Percentiles rank a stretch among this genome's conserved stretches.
Conservation (phyloP, 1,284 basidiomycete genomes). For the Agaricales sp. region DNA sequence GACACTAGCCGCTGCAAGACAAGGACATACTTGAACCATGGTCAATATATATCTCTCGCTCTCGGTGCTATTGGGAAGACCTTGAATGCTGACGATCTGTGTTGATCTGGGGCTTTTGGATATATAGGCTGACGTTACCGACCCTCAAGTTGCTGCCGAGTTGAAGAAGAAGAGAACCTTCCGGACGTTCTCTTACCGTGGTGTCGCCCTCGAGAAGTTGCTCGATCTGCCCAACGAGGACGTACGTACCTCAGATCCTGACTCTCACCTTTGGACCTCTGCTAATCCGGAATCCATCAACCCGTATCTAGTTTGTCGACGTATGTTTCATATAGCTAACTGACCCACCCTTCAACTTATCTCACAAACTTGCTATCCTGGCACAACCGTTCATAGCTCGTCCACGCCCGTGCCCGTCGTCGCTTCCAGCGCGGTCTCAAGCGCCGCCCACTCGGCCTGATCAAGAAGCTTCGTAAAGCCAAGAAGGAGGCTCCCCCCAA, state of each 20-base stretch:
- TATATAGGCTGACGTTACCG: conserved; percentile 74
- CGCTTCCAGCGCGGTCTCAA: conserved; percentile 99
- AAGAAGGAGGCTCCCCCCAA: conserved; percentile 98
- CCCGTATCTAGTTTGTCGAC: conserved; percentile 61
- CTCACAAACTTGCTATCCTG: conserved; percentile 5
- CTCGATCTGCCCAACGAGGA: conserved; percentile 95
- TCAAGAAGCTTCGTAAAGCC: conserved; percentile 99
- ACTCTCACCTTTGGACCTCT: conserved; percentile 1
- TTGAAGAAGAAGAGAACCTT: conserved; percentile 97
- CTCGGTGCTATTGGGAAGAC: too few relatives aligned
- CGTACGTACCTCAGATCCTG: conserved; percentile 41
- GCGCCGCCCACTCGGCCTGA: conserved; percentile 96
- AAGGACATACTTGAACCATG: neutral
- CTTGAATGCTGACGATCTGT: too few relatives aligned
- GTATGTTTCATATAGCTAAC: conserved; percentile 28
- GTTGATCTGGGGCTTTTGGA: too few relatives aligned
- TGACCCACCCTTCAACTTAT: conserved; percentile 8
- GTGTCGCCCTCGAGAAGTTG: conserved; percentile 94
- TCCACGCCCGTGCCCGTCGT: conserved; percentile 96
- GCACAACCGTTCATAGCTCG: conserved; percentile 56
- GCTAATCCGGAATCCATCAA: conserved; percentile 5
- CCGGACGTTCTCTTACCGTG: conserved; percentile 98
- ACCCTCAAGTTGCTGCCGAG: conserved; percentile 83
- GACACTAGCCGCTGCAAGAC: neutral
- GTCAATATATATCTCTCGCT: too few relatives aligned